These are phyloP conservation scores for Lenzites betulinus DNA, from an alignment of 768 basidiomycete species.

Conservation along the genomic window DNA sequence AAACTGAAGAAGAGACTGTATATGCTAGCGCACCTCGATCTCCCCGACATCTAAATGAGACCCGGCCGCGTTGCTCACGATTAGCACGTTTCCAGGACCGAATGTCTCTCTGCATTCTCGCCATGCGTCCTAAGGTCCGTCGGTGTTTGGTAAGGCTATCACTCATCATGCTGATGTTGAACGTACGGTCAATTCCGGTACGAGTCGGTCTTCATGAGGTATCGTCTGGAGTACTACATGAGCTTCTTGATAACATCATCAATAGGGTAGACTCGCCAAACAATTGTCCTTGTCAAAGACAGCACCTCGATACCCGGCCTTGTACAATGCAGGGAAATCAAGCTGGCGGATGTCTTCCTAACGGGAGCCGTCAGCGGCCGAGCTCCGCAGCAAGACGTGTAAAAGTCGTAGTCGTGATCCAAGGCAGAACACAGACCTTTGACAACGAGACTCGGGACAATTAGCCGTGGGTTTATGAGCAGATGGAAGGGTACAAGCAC, in stretches of 20 bases:
- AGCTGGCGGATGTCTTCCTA: conserved; percentile 81
- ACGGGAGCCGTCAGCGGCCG: conserved; percentile 10
- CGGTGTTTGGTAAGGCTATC: no score
- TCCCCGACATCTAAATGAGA: conserved; percentile 74
- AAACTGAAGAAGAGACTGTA: neutral
- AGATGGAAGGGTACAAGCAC: conserved; percentile 72
- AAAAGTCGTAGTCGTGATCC: neutral
- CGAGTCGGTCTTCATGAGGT: conserved; percentile 73
- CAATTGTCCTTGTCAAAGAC: conserved; percentile 99
- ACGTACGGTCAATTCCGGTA: conserved; percentile 71
- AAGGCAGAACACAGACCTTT: conserved; percentile 51
- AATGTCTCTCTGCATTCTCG: conserved; percentile 68
- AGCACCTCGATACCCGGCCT: conserved; percentile 83
- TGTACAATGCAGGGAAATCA: conserved; percentile 70
- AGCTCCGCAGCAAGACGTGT: no score
- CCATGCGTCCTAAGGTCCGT: conserved; percentile 65
- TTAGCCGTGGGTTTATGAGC: conserved; percentile 62
- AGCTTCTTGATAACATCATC: neutral
- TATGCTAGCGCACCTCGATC: conserved; percentile 60
- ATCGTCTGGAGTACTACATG: conserved; percentile 57
- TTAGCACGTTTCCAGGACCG: conserved; percentile 75
- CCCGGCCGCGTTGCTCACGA: conserved; percentile 95
- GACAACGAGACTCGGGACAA: conserved; percentile 64
- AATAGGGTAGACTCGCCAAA: conserved; percentile 53
- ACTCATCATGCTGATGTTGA: neutral